These are phyloP conservation scores for Ogataea nonfermentans DNA, from an alignment of 805 yeast genomes.

Conservation along the genomic window DNA sequence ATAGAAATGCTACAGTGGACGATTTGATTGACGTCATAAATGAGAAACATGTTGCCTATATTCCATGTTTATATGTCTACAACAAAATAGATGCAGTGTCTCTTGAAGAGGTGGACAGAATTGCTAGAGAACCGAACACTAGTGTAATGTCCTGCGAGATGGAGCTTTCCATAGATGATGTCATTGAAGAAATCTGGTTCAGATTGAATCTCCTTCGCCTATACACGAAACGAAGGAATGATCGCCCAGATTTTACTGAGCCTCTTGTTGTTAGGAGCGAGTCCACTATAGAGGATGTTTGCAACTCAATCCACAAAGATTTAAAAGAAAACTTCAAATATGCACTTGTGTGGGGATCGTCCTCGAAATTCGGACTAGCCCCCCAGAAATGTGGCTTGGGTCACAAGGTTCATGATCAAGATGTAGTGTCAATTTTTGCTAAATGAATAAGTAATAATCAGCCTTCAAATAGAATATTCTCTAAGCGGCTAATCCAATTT, in stretches of 20 bases:
- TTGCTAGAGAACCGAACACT: constrained; percentile 91
- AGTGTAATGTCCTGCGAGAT: constrained; percentile 91
- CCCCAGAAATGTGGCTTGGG: constrained; percentile 94
- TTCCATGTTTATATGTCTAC: constrained; percentile 89
- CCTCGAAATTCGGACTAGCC: constrained; percentile 76
- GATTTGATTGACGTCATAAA: constrained; percentile 91
- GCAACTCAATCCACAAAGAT: constrained; percentile 90
- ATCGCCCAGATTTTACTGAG: constrained; percentile 74
- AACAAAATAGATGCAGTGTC: constrained; percentile 96
- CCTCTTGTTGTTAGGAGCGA: constrained; percentile 87
- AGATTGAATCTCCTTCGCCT: constrained; percentile 75
- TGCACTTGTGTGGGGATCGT: constrained; percentile 95
- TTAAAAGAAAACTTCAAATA: constrained; percentile 89
- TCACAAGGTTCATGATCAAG: constrained; percentile 87
- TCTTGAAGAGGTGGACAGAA: constrained; percentile 86
- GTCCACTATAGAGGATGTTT: constrained; percentile 79
- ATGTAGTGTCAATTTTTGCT: constrained; percentile 87
- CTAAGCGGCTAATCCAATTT: constrained; percentile 13
- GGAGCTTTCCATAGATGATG: constrained; percentile 82
- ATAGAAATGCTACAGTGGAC: constrained; percentile 85
- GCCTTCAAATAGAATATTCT: constrained; percentile 4
- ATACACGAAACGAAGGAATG: constrained; percentile 86
- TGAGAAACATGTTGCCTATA: constrained; percentile 81
- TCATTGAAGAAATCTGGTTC: constrained; percentile 91
- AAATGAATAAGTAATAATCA: constrained; percentile 31